Percentiles rank a stretch among this genome's conserved stretches.
Evolutionary conservation across 208 protist genomes (phyloP).

Genomic region (Trypanosoma congolense): DNA sequence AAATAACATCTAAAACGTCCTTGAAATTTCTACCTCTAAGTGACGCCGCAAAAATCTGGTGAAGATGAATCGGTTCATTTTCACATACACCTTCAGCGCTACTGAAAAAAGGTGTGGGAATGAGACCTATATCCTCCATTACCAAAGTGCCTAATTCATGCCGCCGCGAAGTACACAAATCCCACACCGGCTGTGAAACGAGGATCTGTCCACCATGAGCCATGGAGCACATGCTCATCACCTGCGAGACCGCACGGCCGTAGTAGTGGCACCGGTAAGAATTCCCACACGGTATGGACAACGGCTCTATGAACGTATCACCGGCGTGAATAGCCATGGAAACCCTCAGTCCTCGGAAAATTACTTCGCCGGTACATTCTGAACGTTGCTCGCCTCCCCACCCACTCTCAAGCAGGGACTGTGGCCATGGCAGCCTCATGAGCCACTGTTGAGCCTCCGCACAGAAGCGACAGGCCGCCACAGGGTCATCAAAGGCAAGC

Average conservation of each 20-base stretch:
- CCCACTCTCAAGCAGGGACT: conserved; percentile 37
- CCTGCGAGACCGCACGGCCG: conserved; percentile 73
- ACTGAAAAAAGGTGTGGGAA: conserved; percentile 70
- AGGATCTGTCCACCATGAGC: conserved; percentile 82
- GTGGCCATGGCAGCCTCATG: conserved; percentile 68
- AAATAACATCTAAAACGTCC: conserved; percentile 23
- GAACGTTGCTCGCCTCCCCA: conserved; percentile 24
- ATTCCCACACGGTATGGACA: conserved; percentile 43
- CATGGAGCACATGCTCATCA: conserved; percentile 57
- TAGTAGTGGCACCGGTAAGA: conserved; percentile 78
- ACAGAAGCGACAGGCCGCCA: conserved; percentile 76
- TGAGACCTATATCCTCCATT: conserved; percentile 39
- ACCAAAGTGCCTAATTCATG: conserved; percentile 61
- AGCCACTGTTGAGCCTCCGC: conserved; percentile 75
- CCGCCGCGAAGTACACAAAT: conserved; percentile 34
- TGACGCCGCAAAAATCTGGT: conserved; percentile 45
- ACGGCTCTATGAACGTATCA: conserved; percentile 59
- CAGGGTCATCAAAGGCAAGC: conserved; percentile 66
- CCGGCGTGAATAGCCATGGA: conserved; percentile 77
- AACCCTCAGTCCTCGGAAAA: conserved; percentile 70
- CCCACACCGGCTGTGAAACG: conserved; percentile 62
- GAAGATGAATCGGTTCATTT: conserved; percentile 53
- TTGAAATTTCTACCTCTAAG: conserved; percentile 50
- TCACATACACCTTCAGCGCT: conserved; percentile 61
- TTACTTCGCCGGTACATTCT: conserved; percentile 25